A percentile compares a stretch with the other conserved stretches of the same genome.
Conservation (phyloP, 768 basidiomycete species). For the Imleria badia region DNA sequence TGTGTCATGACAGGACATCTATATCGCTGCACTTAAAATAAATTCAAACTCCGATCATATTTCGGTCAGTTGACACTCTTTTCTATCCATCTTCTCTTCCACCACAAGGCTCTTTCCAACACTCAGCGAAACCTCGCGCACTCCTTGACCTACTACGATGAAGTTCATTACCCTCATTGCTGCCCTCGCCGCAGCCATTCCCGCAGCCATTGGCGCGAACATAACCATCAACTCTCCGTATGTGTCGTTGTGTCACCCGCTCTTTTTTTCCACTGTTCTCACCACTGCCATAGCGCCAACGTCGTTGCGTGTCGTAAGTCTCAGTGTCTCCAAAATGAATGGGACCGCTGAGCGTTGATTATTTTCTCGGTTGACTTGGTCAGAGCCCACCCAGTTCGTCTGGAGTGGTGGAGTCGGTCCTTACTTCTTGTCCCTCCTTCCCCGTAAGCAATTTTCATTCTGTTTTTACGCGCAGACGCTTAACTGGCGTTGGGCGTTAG, state of each 20-base stretch:
- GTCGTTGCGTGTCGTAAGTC: constrained; percentile 53
- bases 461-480: neutral
- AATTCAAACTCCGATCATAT: constrained; percentile 32
- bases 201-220: constrained; percentile 35
- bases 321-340: neutral
- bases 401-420: constrained; percentile 56
- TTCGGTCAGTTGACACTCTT: neutral
- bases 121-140: constrained; percentile 14
- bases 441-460: constrained; percentile 42
- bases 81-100: neutral
- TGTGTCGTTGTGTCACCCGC: constrained; percentile 26
- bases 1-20: neutral
- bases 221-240: constrained; percentile 72
- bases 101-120: neutral
- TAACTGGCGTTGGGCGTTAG: constrained; percentile 33
- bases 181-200: constrained; percentile 30
- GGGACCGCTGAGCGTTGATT: neutral
- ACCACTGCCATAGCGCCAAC: constrained; percentile 29
- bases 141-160: constrained; percentile 33
- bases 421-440: constrained; percentile 60
- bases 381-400: constrained; percentile 58
- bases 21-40: constrained; percentile 11
- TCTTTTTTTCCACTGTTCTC: constrained; percentile 1
- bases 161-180: constrained; percentile 33
- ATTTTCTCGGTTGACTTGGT: constrained; percentile 1